Evolutionary conservation across 139 green algal species (phyloP).

Genomic region (Tetraselmis chui): DNA sequence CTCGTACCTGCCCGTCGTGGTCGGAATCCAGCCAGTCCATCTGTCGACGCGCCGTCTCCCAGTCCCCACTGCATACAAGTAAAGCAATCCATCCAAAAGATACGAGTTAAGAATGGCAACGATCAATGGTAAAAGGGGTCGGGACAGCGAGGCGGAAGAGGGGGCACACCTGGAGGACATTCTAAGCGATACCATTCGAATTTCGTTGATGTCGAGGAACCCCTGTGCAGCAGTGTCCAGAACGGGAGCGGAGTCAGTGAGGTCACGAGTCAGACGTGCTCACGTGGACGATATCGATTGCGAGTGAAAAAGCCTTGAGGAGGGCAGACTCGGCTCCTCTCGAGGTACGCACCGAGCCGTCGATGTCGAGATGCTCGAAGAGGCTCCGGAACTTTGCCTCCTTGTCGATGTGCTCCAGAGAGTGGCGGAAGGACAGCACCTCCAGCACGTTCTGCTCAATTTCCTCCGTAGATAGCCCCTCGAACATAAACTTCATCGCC

Average conservation of each 20-base stretch:
- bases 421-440: neutral
- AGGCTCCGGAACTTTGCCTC: neutral
- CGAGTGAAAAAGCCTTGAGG: no score
- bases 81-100: no score
- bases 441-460: neutral
- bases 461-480: neutral
- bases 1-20: neutral
- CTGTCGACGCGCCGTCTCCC: neutral
- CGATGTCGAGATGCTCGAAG: neutral
- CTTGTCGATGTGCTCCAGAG: neutral
- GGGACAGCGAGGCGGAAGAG: no score
- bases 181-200: neutral
- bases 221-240: neutral
- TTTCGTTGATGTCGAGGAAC: neutral
- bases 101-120: neutral
- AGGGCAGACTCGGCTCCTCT: no score
- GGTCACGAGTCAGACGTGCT: no score
- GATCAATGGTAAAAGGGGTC: no score
- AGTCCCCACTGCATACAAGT: neutral
- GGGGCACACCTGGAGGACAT: neutral
- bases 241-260: no score
- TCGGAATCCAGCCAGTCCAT: neutral
- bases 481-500: neutral
- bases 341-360: neutral
- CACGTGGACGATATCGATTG: no score